A percentile compares a stretch with the other conserved stretches of the same genome.
Conservation (phyloP, 495 filamentous ascomycete genomes). For the Penicillium daleae region DNA sequence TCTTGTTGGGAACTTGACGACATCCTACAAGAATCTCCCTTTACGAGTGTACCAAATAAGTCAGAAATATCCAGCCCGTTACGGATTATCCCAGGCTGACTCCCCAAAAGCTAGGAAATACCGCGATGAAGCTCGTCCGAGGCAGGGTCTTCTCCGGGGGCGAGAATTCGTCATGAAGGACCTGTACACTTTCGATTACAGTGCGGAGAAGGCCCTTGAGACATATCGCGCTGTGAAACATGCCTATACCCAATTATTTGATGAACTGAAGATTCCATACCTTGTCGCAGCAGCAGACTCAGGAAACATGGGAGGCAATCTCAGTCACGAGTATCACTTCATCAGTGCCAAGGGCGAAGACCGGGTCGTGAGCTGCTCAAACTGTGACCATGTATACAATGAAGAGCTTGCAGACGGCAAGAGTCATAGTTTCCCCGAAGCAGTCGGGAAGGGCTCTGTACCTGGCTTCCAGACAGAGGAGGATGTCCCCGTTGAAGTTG, state of each 20-base stretch:
- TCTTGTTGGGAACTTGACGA: slow-evolving; percentile 71
- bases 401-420: slow-evolving; percentile 72
- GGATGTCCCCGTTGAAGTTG: slow-evolving; percentile 19
- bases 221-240: slow-evolving; percentile 75
- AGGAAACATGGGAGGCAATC: slow-evolving; percentile 89
- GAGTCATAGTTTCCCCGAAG: slow-evolving; percentile 25
- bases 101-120: slow-evolving; percentile 78
- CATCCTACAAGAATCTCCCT: slow-evolving; percentile 86
- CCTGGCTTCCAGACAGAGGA: slow-evolving; percentile 41
- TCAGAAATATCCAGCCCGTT: slow-evolving; percentile 38
- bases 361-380: slow-evolving; percentile 71
- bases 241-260: slow-evolving; percentile 75
- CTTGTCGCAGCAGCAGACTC: slow-evolving; percentile 87
- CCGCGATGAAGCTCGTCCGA: slow-evolving; percentile 84
- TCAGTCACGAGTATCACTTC: slow-evolving; percentile 96
- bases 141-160: slow-evolving; percentile 86
- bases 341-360: slow-evolving; percentile 84
- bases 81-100: slow-evolving; percentile 12
- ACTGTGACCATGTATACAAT: slow-evolving; percentile 79
- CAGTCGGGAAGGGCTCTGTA: slow-evolving; percentile 8
- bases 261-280: slow-evolving; percentile 82
- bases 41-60: slow-evolving; percentile 89
- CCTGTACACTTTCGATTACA: slow-evolving; percentile 91
- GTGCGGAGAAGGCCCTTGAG: slow-evolving; percentile 61
- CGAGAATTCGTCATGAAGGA: slow-evolving; percentile 98